phyloP scores from a whole-genome alignment of 495 filamentous ascomycete genomes.

The Annulohypoxylon bovei region DNA sequence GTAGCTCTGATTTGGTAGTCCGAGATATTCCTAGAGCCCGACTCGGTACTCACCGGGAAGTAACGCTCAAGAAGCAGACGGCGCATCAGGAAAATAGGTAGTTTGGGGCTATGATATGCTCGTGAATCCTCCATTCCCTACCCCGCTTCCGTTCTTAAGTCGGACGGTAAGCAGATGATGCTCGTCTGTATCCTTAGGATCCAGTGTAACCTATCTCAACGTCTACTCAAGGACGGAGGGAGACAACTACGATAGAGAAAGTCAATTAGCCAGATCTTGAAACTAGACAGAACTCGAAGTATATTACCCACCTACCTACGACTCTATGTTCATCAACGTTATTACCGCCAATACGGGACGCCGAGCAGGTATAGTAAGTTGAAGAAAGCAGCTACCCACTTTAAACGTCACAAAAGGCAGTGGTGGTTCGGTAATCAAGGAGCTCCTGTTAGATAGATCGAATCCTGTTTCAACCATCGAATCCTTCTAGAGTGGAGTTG shows the following conservation, averaged over 20 bases:
- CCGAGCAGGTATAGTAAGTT: background rate
- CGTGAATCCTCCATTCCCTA: conserved; percentile 9
- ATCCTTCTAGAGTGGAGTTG: conserved; percentile 23
- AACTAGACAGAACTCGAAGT: background rate
- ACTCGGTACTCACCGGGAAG: background rate
- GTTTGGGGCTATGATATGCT: background rate
- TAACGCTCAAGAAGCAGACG: background rate
- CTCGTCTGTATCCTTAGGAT: background rate
- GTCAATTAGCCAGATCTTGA: background rate
- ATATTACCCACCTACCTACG: background rate
- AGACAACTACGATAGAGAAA: background rate
- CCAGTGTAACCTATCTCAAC: background rate
- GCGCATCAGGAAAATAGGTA: background rate
- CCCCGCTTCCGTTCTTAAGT: background rate
- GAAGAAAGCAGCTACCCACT: background rate
- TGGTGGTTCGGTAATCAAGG: conserved; percentile 16
- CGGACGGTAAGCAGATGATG: background rate
- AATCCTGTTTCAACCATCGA: conserved; percentile 23
- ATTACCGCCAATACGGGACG: background rate
- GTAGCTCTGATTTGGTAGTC: background rate
- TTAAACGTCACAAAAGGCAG: conserved; percentile 1
- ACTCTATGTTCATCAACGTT: background rate
- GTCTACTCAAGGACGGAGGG: background rate
- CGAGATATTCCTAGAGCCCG: background rate
- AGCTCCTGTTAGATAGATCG: conserved; percentile 6